Evolutionary conservation across 345 rosid genomes (phyloP).

Genomic region (Aethionema arabicum): DNA sequence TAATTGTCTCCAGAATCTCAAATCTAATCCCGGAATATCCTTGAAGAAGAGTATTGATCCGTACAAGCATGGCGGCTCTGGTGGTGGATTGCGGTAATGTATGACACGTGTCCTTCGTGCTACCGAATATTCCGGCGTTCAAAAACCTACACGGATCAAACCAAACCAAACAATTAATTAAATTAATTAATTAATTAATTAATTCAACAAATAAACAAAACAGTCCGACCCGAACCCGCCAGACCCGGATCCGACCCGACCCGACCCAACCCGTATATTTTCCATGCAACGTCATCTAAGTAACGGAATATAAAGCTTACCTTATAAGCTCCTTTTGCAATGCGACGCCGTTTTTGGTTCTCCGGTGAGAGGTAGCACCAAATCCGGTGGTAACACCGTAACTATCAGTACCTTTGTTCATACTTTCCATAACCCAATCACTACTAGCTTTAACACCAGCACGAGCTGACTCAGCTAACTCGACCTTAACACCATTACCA

Average conservation of each 20-base stretch:
- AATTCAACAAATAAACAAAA: too few relatives aligned
- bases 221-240: too few relatives aligned
- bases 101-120: slow-evolving; percentile 56
- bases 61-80: slow-evolving; percentile 75
- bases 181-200: neutral
- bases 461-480: slow-evolving; percentile 53
- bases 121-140: slow-evolving; percentile 68
- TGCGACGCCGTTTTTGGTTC: slow-evolving; percentile 71
- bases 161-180: slow-evolving; percentile 19
- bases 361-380: slow-evolving; percentile 71
- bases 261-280: slow-evolving; percentile 15
- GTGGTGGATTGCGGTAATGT: slow-evolving; percentile 59
- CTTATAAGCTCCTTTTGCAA: slow-evolving; percentile 74
- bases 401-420: slow-evolving; percentile 69
- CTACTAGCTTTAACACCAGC: slow-evolving; percentile 70
- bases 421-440: slow-evolving; percentile 84
- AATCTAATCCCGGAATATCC: slow-evolving; percentile 78
- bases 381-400: slow-evolving; percentile 80
- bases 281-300: slow-evolving; percentile 35
- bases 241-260: neutral
- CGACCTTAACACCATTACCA: slow-evolving; percentile 44
- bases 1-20: slow-evolving; percentile 65
- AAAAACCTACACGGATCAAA: slow-evolving; percentile 44
- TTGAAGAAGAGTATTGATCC: slow-evolving; percentile 73
- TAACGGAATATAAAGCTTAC: slow-evolving; percentile 25